phyloP scores from a whole-genome alignment of 2,329 filamentous ascomycete species.

The Dryadomyces quercivorus region DNA sequence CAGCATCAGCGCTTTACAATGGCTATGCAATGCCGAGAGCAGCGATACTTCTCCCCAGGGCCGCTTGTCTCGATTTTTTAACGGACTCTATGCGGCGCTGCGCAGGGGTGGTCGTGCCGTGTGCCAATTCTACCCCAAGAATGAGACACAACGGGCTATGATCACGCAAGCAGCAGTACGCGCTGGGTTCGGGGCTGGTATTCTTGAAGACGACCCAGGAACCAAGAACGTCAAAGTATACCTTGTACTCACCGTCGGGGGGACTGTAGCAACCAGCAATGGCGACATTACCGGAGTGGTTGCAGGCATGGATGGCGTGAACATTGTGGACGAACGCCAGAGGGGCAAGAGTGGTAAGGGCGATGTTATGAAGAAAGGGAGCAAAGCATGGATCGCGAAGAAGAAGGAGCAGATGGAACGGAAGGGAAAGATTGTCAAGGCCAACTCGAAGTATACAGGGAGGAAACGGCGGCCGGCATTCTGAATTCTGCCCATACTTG shows the following conservation, averaged over 20 bases:
- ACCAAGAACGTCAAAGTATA: conserved; percentile 98
- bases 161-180: conserved; percentile 82
- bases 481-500: conserved; percentile 23
- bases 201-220: conserved; percentile 88
- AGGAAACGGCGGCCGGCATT: conserved; percentile 73
- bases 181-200: conserved; percentile 88
- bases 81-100: conserved; percentile 76
- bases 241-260: conserved; percentile 81
- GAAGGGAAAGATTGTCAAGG: conserved; percentile 91
- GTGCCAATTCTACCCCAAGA: conserved; percentile 97
- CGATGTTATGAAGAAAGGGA: conserved; percentile 61
- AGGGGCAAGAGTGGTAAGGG: conserved; percentile 34
- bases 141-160: conserved; percentile 83
- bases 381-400: conserved; percentile 70
- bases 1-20: conserved; percentile 92
- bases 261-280: conserved; percentile 31
- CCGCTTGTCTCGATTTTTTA: conserved; percentile 76
- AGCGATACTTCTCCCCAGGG: conserved; percentile 72
- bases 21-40: conserved; percentile 92
- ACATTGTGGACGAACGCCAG: conserved; percentile 59
- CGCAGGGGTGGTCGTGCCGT: conserved; percentile 79
- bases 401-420: conserved; percentile 90
- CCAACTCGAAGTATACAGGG: conserved; percentile 85
- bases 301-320: conserved; percentile 76
- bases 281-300: conserved; percentile 86